A percentile compares a stretch with the other conserved stretches of the same genome.
Conservation (phyloP, 768 basidiomycete species). For the Phaeotremella fagi region DNA sequence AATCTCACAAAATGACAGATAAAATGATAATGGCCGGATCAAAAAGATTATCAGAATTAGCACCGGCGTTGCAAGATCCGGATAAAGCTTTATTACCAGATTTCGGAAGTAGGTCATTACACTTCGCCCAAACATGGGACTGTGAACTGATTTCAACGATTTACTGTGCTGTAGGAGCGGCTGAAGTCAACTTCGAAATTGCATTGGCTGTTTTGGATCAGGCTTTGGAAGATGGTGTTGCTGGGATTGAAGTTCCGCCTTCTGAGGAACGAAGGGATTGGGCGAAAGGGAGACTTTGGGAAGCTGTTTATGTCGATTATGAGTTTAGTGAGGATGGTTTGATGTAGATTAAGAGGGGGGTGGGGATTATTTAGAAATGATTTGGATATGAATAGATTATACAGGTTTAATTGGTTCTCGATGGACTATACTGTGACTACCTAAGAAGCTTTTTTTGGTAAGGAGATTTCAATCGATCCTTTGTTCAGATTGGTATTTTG, state of each 20-base stretch:
- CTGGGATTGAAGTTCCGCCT: constrained; percentile 51
- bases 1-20: constrained; percentile 65
- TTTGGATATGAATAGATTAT: not conserved
- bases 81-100: constrained; percentile 69
- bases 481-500: no score
- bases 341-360: constrained; percentile 10
- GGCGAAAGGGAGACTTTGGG: constrained; percentile 62
- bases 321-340: constrained; percentile 59
- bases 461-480: no score
- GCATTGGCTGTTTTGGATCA: constrained; percentile 74
- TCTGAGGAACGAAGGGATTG: constrained; percentile 49
- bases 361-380: no score
- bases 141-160: no score
- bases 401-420: not conserved
- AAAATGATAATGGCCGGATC: constrained; percentile 82
- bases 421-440: not conserved
- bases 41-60: constrained; percentile 65
- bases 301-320: constrained; percentile 62
- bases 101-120: constrained; percentile 33
- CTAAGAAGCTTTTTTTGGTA: no score
- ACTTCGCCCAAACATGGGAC: not conserved
- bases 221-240: constrained; percentile 67
- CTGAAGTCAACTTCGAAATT: constrained; percentile 70
- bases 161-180: constrained; percentile 43
- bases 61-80: constrained; percentile 68